Base-by-base conservation (phyloP, 495 filamentous ascomycete species). In the Penicillium argentinense region DNA sequence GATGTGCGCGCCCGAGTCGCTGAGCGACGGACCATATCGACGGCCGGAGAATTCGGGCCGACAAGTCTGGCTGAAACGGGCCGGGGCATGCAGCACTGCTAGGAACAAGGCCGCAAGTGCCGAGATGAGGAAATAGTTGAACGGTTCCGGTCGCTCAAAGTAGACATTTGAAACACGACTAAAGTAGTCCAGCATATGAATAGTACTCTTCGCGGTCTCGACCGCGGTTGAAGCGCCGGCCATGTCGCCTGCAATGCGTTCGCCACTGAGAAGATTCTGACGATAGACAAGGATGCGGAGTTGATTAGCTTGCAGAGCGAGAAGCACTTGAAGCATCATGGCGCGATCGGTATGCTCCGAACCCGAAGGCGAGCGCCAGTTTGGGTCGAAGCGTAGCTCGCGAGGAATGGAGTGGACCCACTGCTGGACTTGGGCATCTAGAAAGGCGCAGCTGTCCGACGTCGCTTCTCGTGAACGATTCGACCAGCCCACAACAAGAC, bases 51-150 rank as follows among this genome's bases (percentile, higher is more conserved):
- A 95, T 60, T 91, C 88, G n/a, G 79, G 76, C 4, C 86, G 76
- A 54, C 86, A 88, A 16, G 73, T 56, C 8, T 77, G 70, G 49
- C 80, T 85, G 63, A 91, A 95, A 37, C 82, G 77, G 2, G 82
- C 71, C 0, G 89, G 88, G 0, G 87, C 86, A 62, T 95, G 88
- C 4, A 83, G 77, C 0, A 87, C 86, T 0, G 88, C 88, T 0
- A 95, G 77, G 55, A 91, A 90, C 3, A 95, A 66, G 0, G 89
- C 87, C 0, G 87, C 84, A 9, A 95, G 76, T 0, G 88, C 83
- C 1, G 85, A 87, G 9, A 88, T 79, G 17, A 95, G 71, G 53
- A 95, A 95, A 59, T 91, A 89, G 60, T 95, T 88, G 69, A 91
- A 91, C 51, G 85, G 84, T 16, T 89, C 81, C 51, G 91, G 87